Base-by-base conservation (phyloP, 805 yeast genomes). In the Metschnikowia santaceciliae region DNA sequence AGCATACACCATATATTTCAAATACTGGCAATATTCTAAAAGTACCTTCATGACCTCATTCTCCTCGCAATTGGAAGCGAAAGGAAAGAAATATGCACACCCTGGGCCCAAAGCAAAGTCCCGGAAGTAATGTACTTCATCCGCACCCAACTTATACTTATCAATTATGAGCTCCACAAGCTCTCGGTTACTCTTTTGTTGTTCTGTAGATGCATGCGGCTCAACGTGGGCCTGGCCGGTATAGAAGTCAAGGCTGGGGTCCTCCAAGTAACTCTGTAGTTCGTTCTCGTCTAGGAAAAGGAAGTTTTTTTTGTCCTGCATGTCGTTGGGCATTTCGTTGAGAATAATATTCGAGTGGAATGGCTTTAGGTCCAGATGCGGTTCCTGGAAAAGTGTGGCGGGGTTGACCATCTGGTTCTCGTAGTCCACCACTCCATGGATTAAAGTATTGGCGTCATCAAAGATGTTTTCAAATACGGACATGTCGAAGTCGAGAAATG, bases 1-100 rank as follows among this genome's bases (percentile, higher is more conserved):
- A 14, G 61, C 61, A 26, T 58, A 58, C 20, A 54, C 58, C 52
- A 58, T 42, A 43, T 53, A 58, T 48, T 58, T 58, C 37, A 58
- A 55, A 35, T 51, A 56, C 51, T 49, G 46, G 58, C 52, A 56
- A 37, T 58, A 58, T 49, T 57, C 61, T 11, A 58, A 49, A 23
- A 58, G 52, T n/a, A 57, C 59, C 19, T 49, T 54, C 51, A 55
- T 53, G 19, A 58, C 59, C 52, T 53, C 54, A 44, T 57, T 52
- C 39, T 53, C 47, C 32, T 49, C 50, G 20, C 40, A 34, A 39
- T 41, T 51, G 32, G 55, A 36, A 5, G 55, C 56, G 40, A 58
- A 58, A 8, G 61, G 61, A 35, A 50, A 57, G 35, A 57, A 43
- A 35, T 52, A 58, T n/a, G 44, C 38, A 19, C 50, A 35, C 19